These are phyloP conservation scores for Ceratocystis ficicola DNA, from an alignment of 2,329 filamentous ascomycete genomes.

Conservation along the genomic window DNA sequence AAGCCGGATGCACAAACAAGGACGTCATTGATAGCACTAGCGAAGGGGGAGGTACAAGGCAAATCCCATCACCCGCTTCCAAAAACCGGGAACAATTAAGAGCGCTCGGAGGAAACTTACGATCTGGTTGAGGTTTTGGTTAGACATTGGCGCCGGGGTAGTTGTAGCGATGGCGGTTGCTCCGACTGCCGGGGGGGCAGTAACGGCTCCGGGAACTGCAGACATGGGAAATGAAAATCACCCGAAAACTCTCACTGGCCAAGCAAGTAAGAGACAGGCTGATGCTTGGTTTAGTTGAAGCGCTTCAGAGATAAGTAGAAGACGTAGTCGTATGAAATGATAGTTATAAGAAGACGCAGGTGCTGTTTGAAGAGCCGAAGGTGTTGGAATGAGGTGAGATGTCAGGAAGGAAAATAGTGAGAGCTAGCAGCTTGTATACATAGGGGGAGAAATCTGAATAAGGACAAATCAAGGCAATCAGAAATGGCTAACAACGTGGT, in stretches of 20 bases:
- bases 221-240: background rate
- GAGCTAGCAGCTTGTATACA: background rate
- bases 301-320: background rate
- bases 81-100: background rate
- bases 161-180: constrained; percentile 27
- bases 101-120: constrained; percentile 46
- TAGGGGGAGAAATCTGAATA: too few species aligned
- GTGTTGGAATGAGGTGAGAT: background rate
- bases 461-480: background rate
- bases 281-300: background rate
- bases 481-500: background rate
- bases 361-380: background rate
- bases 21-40: background rate
- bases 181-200: constrained; percentile 23
- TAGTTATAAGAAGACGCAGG: background rate
- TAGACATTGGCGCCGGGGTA: constrained; percentile 45
- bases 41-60: background rate
- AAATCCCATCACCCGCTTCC: background rate
- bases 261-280: background rate
- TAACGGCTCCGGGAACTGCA: constrained; percentile 24
- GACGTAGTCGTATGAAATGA: background rate
- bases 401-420: background rate
- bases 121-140: constrained; percentile 90
- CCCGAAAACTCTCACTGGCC: background rate
- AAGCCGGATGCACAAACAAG: background rate